Evolutionary conservation across 192 early-diverging fungal species (phyloP).

Genomic region (Entomortierella parvispora): DNA sequence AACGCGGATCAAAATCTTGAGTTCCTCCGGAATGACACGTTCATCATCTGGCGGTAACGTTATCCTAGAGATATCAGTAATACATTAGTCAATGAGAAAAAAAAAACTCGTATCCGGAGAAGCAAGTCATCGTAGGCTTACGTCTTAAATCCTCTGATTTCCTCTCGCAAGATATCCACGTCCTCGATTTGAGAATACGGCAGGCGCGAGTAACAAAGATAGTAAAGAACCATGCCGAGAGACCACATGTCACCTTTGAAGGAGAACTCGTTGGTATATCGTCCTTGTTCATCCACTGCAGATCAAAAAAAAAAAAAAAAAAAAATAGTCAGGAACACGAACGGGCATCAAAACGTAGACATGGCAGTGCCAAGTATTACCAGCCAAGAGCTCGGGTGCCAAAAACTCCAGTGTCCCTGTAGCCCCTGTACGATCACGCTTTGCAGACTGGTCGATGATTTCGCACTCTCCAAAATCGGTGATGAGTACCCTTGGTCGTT

Average conservation of each 20-base stretch:
- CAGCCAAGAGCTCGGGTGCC: conserved; percentile 80
- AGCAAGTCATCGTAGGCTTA: conserved; percentile 21
- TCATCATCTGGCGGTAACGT: conserved; percentile 24
- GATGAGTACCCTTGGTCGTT: conserved; percentile 81
- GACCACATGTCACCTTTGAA: conserved; percentile 95
- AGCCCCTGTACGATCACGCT: conserved; percentile 88
- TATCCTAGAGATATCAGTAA: conserved; percentile 7
- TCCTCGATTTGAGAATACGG: conserved; percentile 91
- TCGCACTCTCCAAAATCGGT: conserved; percentile 99
- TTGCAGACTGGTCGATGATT: conserved; percentile 72
- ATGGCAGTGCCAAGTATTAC: conserved; percentile 8
- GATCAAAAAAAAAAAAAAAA: neutral
- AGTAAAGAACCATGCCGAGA: conserved; percentile 93
- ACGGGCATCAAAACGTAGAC: neutral
- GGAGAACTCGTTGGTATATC: conserved; percentile 81
- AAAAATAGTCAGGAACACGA: neutral
- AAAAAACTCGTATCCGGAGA: neutral
- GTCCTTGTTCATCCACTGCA: conserved; percentile 67
- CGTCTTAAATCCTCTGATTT: conserved; percentile 77
- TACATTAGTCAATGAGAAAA: neutral
- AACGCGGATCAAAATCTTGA: conserved; percentile 65
- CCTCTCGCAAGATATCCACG: conserved; percentile 83
- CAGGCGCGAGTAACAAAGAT: conserved; percentile 85
- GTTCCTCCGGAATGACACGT: conserved; percentile 62
- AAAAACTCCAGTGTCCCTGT: conserved; percentile 96